phyloP scores from a whole-genome alignment of 768 basidiomycete species.

The Dacryopinax spathularia region DNA sequence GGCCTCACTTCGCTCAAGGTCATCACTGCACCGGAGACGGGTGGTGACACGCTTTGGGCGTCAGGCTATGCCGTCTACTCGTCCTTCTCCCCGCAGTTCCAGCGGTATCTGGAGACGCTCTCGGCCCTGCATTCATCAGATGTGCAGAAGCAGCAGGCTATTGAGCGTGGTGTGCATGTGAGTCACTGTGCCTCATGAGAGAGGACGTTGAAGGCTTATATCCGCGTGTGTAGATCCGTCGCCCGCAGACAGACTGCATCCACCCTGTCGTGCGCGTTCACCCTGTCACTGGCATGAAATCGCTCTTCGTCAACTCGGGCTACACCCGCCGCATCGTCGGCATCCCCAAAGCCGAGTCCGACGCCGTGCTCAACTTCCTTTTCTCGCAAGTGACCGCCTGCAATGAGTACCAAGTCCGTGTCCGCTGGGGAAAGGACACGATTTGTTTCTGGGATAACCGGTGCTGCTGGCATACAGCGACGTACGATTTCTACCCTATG shows the following conservation, averaged over 20 bases:
- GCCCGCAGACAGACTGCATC: constrained; percentile 22
- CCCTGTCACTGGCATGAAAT: constrained; percentile 26
- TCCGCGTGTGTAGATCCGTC: constrained; percentile 14
- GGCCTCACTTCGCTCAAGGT: constrained; percentile 9
- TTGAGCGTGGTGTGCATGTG: constrained; percentile 9
- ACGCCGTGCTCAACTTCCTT: constrained; percentile 24
- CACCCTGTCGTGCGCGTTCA: constrained; percentile 28
- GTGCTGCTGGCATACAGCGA: constrained; percentile 24
- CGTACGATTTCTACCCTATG: constrained; percentile 29
- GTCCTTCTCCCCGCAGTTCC: constrained; percentile 19
- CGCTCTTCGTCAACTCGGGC: constrained; percentile 24
- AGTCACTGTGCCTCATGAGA: neutral
- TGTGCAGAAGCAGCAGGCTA: constrained; percentile 21
- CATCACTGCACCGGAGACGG: constrained; percentile 5
- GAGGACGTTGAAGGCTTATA: too few species aligned
- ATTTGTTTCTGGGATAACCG: constrained; percentile 27
- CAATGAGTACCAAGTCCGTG: constrained; percentile 27
- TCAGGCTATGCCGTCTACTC: constrained; percentile 20
- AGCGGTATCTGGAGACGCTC: constrained; percentile 18
- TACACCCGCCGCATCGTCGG: constrained; percentile 25
- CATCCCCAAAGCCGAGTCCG: constrained; percentile 23
- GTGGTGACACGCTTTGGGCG: constrained; percentile 19
- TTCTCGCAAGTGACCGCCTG: constrained; percentile 16
- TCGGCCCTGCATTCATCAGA: constrained; percentile 19
- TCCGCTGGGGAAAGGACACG: constrained; percentile 24